Conservation (phyloP, 2,329 filamentous ascomycete species). For the Alternaria brassicae region DNA sequence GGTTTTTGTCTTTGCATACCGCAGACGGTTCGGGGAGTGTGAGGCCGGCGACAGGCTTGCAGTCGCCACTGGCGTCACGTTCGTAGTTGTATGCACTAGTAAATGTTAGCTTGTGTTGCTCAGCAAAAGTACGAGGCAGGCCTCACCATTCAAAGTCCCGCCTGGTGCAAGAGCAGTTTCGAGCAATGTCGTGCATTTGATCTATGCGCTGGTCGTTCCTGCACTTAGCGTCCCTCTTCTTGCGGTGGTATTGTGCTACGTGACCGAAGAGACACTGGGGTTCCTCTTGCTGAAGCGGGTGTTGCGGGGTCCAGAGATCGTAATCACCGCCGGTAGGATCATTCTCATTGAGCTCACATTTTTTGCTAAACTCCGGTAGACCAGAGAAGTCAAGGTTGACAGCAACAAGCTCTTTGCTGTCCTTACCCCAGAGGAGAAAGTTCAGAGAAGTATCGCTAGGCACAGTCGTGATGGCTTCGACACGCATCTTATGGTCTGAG, state of each 20-base stretch:
- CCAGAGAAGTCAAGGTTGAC: conserved; percentile 90
- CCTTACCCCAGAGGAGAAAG: conserved; percentile 85
- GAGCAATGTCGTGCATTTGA: conserved; percentile 68
- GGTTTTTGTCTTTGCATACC: conserved; percentile 68
- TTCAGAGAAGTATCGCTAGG: conserved; percentile 89
- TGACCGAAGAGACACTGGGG: conserved; percentile 93
- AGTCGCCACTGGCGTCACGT: conserved; percentile 76
- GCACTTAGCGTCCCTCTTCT: conserved; percentile 79
- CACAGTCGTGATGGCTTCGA: conserved; percentile 85
- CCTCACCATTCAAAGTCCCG: conserved; percentile 91
- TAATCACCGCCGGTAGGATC: conserved; percentile 73
- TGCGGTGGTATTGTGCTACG: conserved; percentile 86
- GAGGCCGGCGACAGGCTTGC: conserved; percentile 77
- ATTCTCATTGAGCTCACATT: conserved; percentile 73
- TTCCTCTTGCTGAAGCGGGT: conserved; percentile 77
- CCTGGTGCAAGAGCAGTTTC: conserved; percentile 83
- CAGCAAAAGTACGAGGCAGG: neutral
- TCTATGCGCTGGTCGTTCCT: conserved; percentile 78
- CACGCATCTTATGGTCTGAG: conserved; percentile 69
- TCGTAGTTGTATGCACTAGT: conserved; percentile 94
- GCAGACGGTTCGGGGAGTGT: conserved; percentile 66
- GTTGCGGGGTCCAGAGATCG: conserved; percentile 83
- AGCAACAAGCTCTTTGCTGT: conserved; percentile 66
- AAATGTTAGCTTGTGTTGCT: conserved; percentile 17
- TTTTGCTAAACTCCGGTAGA: conserved; percentile 66